Evolutionary conservation across 202 grass and related monocot species (phyloP).

Genomic region (Schoenoplectus tabernaemontani): DNA sequence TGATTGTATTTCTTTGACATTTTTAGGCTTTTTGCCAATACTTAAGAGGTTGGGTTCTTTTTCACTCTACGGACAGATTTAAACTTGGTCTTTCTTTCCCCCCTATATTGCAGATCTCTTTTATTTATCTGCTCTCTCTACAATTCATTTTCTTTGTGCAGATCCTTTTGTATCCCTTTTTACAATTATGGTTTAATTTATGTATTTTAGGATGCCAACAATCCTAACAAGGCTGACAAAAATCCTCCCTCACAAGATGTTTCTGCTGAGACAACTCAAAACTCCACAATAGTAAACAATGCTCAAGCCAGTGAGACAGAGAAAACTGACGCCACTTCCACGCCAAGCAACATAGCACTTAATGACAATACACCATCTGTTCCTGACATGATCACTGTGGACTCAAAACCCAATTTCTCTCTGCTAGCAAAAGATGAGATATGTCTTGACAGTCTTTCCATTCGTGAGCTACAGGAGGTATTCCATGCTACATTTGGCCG

Average conservation of each 20-base stretch:
- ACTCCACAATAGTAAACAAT: conserved; percentile 46
- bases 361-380: conserved; percentile 27
- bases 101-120: background rate
- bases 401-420: conserved; percentile 76
- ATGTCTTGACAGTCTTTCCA: conserved; percentile 76
- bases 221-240: conserved; percentile 14
- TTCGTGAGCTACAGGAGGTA: conserved; percentile 92
- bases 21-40: background rate
- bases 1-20: conserved; percentile 1
- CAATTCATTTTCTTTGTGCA: background rate
- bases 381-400: conserved; percentile 39
- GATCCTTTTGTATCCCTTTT: background rate
- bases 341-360: conserved; percentile 33
- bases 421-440: conserved; percentile 63
- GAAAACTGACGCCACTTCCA: conserved; percentile 51
- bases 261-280: conserved; percentile 45
- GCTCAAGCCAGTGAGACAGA: conserved; percentile 53
- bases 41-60: background rate
- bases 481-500: conserved; percentile 91
- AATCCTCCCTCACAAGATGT: conserved; percentile 40
- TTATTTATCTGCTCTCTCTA: background rate
- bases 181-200: conserved; percentile 4
- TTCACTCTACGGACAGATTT: background rate
- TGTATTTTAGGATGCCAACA: background rate
- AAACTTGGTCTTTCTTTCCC: background rate